Evolutionary conservation across 2,329 filamentous ascomycete species (phyloP).

Genomic region (Cladophialophora yegresii): DNA sequence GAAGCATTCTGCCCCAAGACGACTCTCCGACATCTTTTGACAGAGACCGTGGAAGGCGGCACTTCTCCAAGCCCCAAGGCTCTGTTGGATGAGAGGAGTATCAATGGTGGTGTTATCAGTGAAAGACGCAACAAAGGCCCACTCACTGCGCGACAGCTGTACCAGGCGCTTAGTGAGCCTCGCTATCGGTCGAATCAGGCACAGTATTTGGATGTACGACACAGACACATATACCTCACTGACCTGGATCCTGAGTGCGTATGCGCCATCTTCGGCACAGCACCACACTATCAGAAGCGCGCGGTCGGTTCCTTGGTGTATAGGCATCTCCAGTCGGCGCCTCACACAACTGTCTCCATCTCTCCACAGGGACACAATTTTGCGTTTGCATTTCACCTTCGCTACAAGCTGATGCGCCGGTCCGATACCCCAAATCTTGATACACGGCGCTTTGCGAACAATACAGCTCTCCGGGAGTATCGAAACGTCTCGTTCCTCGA

Average conservation of each 20-base stretch:
- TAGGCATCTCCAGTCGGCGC: slow-evolving; percentile 5
- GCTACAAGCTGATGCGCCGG: background rate
- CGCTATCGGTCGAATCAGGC: background rate
- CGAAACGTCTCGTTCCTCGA: slow-evolving; percentile 7
- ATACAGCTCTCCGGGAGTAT: background rate
- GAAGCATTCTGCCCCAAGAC: background rate
- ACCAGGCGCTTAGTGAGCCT: background rate
- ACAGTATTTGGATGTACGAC: slow-evolving; percentile 5
- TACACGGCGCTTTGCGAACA: background rate
- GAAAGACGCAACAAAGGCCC: background rate
- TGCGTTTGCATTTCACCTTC: slow-evolving; percentile 8
- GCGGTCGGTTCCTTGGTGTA: background rate
- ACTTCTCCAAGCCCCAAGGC: background rate
- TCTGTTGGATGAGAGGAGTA: background rate
- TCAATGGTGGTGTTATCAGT: background rate
- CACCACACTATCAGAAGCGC: slow-evolving; percentile 6
- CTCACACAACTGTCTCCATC: background rate
- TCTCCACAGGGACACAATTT: background rate
- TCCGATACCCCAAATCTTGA: background rate
- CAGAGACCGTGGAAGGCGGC: background rate
- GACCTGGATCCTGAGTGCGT: slow-evolving; percentile 14
- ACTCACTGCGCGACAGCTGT: background rate
- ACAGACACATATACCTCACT: slow-evolving; percentile 10
- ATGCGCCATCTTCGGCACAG: slow-evolving; percentile 16
- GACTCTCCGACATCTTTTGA: background rate